Percentiles rank a stretch among this genome's conserved stretches.
phyloP scores from a whole-genome alignment of 2,329 filamentous ascomycete species.

The Hirsutella rhossiliensis region DNA sequence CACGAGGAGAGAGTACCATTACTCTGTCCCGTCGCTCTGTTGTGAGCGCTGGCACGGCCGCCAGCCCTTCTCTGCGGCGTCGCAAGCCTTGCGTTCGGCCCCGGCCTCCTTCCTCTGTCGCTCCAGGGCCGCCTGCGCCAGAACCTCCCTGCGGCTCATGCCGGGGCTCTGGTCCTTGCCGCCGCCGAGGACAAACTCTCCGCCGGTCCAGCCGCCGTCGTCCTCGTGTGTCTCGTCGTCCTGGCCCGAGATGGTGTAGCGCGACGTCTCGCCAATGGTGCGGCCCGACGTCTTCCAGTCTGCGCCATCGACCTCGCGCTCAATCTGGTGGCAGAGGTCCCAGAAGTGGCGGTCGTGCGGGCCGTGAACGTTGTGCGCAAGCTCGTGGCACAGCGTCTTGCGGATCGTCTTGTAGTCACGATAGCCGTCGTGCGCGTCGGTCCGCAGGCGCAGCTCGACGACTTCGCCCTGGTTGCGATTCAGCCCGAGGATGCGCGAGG shows the following conservation, averaged over 20 bases:
- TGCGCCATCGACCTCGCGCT: constrained; percentile 68
- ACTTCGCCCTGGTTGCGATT: constrained; percentile 83
- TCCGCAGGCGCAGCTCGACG: constrained; percentile 82
- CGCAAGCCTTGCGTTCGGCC: constrained; percentile 18
- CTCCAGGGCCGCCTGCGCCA: constrained; percentile 41
- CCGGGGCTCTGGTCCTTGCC: constrained; percentile 28
- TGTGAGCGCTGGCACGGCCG: constrained; percentile 14
- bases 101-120: constrained; percentile 20
- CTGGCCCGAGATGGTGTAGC: constrained; percentile 39
- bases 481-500: constrained; percentile 67
- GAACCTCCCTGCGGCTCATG: constrained; percentile 60
- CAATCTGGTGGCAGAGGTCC: constrained; percentile 77
- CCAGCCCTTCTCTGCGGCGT: constrained; percentile 16
- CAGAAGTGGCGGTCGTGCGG: constrained; percentile 83
- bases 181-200: constrained; percentile 62
- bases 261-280: constrained; percentile 51
- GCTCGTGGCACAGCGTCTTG: constrained; percentile 86
- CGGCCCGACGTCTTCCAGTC: constrained; percentile 68
- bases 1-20: background rate
- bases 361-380: constrained; percentile 81
- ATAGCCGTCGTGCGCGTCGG: constrained; percentile 89
- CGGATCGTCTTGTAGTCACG: constrained; percentile 85
- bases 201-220: constrained; percentile 66
- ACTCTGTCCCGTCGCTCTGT: constrained; percentile 12
- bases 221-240: constrained; percentile 48